phyloP scores from a whole-genome alignment of 768 basidiomycete genomes.

The Mycena galericulata region DNA sequence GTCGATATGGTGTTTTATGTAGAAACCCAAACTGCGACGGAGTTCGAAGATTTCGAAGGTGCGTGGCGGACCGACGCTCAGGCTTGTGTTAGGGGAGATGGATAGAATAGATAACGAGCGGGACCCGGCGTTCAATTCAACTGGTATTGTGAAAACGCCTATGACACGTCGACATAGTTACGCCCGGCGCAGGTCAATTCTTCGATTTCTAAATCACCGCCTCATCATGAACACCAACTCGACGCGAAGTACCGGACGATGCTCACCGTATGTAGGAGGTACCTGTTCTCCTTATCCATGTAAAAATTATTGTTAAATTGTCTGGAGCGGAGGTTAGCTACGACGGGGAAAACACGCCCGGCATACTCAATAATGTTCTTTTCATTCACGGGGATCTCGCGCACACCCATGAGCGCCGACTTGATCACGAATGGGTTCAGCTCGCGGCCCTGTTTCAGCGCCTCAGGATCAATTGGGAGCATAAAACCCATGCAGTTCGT shows the following conservation, averaged over 20 bases:
- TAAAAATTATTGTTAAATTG: constrained; percentile 23
- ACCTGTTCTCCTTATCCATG: constrained; percentile 25
- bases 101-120: no score
- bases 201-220: constrained; percentile 2
- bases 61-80: no score
- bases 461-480: constrained; percentile 6
- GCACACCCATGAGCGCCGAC: constrained; percentile 5
- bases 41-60: no score
- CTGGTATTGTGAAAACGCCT: no score
- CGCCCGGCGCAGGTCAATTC: not conserved
- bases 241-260: not conserved
- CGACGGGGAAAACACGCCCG: not conserved
- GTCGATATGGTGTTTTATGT: not conserved
- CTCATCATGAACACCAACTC: not conserved
- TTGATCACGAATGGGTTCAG: constrained; percentile 9
- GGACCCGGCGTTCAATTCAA: no score
- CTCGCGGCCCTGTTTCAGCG: constrained; percentile 22
- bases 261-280: constrained; percentile 20
- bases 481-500: constrained; percentile 4
- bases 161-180: not conserved
- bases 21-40: no score
- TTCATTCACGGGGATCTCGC: constrained; percentile 17
- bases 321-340: not conserved
- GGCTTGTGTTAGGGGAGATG: no score
- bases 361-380: constrained; percentile 20